phyloP scores from a whole-genome alignment of 345 rosid species.

The Gossypium stocksii region DNA sequence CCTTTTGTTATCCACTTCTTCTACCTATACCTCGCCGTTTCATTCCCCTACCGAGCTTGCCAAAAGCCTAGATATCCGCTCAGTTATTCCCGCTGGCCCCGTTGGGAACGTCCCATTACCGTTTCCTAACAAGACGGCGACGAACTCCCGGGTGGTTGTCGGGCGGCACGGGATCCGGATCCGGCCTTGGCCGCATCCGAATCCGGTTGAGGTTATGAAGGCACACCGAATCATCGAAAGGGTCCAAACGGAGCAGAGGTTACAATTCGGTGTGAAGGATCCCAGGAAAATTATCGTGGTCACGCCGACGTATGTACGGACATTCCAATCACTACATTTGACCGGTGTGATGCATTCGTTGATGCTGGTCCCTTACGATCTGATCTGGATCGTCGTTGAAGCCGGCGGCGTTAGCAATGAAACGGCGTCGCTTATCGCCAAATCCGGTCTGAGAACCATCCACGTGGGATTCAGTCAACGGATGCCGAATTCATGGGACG shows the following conservation, averaged over 20 bases:
- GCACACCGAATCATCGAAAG: conserved; percentile 88
- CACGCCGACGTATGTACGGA: conserved; percentile 92
- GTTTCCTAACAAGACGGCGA: conserved; percentile 31
- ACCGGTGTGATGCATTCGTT: conserved; percentile 89
- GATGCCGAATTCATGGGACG: conserved; percentile 83
- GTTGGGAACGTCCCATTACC: conserved; percentile 25
- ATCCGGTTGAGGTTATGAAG: conserved; percentile 82
- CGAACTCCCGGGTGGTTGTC: conserved; percentile 72
- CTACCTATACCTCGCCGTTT: conserved; percentile 57
- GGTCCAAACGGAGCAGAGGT: conserved; percentile 85
- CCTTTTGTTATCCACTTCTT: conserved; percentile 70
- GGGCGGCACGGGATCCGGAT: conserved; percentile 99
- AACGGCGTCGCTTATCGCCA: conserved; percentile 59
- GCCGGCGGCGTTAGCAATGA: conserved; percentile 82
- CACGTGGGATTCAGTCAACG: conserved; percentile 58
- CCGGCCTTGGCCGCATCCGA: conserved; percentile 99
- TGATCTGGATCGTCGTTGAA: conserved; percentile 97
- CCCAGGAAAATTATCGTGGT: conserved; percentile 68
- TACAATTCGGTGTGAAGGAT: conserved; percentile 60
- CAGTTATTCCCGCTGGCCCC: conserved; percentile 22
- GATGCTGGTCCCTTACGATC: conserved; percentile 82
- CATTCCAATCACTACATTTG: conserved; percentile 85
- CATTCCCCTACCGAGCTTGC: conserved; percentile 31
- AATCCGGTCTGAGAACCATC: conserved; percentile 55
- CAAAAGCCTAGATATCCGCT: conserved; percentile 20